phyloP scores from a whole-genome alignment of 768 basidiomycete species.

The Gymnopilus junonius region DNA sequence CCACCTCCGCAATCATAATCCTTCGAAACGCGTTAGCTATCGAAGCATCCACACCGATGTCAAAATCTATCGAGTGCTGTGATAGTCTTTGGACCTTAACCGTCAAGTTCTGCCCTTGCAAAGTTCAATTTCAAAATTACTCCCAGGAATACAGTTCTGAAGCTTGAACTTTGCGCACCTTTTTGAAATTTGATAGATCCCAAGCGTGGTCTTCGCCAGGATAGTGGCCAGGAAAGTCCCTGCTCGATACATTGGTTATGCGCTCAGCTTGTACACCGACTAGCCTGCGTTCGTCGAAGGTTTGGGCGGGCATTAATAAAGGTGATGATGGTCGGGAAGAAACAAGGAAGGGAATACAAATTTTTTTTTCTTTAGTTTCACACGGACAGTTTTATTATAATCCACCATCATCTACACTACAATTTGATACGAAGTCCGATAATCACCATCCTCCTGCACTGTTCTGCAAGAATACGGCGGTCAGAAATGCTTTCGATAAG shows the following conservation, averaged over 20 bases:
- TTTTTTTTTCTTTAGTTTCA: neutral
- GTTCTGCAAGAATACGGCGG: slow-evolving; percentile 8
- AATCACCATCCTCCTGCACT: slow-evolving; percentile 20
- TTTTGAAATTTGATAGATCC: slow-evolving; percentile 73
- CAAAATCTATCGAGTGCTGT: slow-evolving; percentile 87
- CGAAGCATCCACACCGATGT: slow-evolving; percentile 94
- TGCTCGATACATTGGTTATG: slow-evolving; percentile 81
- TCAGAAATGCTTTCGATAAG: neutral
- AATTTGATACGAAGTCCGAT: neutral
- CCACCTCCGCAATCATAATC: slow-evolving; percentile 92
- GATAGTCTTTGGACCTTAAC: slow-evolving; percentile 82
- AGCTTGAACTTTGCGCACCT: slow-evolving; percentile 52
- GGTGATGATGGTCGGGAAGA: neutral
- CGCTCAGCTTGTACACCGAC: slow-evolving; percentile 74
- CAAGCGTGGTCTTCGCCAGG: slow-evolving; percentile 87
- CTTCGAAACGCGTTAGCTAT: slow-evolving; percentile 95
- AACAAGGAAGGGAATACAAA: neutral
- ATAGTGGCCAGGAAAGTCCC: slow-evolving; percentile 90
- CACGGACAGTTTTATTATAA: slow-evolving; percentile 4
- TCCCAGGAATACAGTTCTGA: neutral
- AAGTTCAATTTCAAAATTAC: slow-evolving; percentile 18
- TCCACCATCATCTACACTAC: neutral
- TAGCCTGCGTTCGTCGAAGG: slow-evolving; percentile 46
- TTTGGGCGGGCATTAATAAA: slow-evolving; percentile 21
- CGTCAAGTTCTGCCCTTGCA: slow-evolving; percentile 65